These are phyloP conservation scores for Tylopilus plumbeoviolaceoides DNA, from an alignment of 768 basidiomycete genomes.

Conservation along the genomic window DNA sequence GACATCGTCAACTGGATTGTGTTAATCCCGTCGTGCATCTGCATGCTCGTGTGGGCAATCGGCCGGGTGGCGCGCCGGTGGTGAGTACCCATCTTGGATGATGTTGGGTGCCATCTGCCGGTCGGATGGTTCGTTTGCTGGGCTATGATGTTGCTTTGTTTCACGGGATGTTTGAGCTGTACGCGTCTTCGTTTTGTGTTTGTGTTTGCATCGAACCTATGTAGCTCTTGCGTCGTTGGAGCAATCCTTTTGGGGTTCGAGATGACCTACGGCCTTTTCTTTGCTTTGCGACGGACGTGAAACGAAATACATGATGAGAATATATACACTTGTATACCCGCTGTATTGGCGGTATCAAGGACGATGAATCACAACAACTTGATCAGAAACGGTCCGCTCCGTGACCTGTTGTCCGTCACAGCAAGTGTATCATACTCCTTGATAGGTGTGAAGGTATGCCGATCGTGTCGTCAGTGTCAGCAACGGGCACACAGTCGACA, in stretches of 20 bases:
- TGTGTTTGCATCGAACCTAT: neutral
- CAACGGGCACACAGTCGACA: too few relatives aligned
- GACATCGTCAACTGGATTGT: slow-evolving; percentile 81
- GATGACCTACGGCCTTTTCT: too few relatives aligned
- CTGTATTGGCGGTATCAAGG: slow-evolving; percentile 40
- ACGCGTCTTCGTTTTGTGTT: neutral
- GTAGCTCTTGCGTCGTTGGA: neutral
- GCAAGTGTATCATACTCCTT: too few relatives aligned
- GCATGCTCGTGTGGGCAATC: slow-evolving; percentile 53
- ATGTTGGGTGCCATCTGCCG: neutral
- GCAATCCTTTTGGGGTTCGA: slow-evolving; percentile 27
- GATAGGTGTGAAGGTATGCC: too few relatives aligned
- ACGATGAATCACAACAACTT: slow-evolving; percentile 27
- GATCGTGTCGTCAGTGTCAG: slow-evolving; percentile 34
- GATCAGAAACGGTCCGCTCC: too few relatives aligned
- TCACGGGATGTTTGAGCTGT: slow-evolving; percentile 5
- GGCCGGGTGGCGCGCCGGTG: slow-evolving; percentile 51
- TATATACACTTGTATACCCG: neutral
- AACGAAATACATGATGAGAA: neutral
- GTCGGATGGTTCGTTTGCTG: neutral
- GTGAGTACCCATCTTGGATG: slow-evolving; percentile 31
- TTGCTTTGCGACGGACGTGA: slow-evolving; percentile 30
- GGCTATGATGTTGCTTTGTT: neutral
- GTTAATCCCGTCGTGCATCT: slow-evolving; percentile 55
- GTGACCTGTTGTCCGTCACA: slow-evolving; percentile 30